Evolutionary conservation across 176 grass and related monocot species (phyloP), one percentile per base, ranked within the genome.

Genomic region (Oryza nivara): DNA sequence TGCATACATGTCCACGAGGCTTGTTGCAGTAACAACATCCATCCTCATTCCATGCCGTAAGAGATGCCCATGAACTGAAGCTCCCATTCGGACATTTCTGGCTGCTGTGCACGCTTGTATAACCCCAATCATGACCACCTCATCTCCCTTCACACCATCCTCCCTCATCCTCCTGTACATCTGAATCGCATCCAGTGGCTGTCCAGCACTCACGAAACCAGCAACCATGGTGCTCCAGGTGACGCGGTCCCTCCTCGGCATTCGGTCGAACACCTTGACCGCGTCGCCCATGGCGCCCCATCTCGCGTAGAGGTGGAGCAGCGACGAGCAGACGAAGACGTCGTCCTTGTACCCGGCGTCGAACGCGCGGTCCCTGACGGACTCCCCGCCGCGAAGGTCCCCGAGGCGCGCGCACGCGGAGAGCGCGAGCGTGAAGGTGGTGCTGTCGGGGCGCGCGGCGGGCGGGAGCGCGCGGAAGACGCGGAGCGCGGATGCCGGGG

Each of bases 211-310:
- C 60, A 86, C 75, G 5, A 91, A 94, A 23, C 89, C 92, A 19
- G 80, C 14, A 26, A 94, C 65, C 92, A 94, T 94, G 41, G 92
- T 94, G 47, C 86, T 94, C 92, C 89, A 94, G 2, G 89, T 78
- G n/a, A 94, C 48, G 4, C 45, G 65, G 49, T 94, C 92, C 83
- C 68, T 91, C 43, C 28, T 91, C 9, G 72, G 80, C 92, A 94
- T 94, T 91, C 70, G 58, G 43, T 78, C 92, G 71, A 94, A 89
- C 83, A 91, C 3, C 72, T 63, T 77, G 70, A 81, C 23, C 2
- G 92, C 92, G 5, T 88, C 79, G 11, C 16, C 80, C 92, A 91
- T 89, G 26, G 35, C 77, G 66, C 92, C 89, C 25, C 88, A 89
- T 94, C 80, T 86, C 0, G 67, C 52, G 19, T 89, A 94, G 13